Conservation (phyloP, 148 eudicot genomes). For the Rhododendron henanense region DNA sequence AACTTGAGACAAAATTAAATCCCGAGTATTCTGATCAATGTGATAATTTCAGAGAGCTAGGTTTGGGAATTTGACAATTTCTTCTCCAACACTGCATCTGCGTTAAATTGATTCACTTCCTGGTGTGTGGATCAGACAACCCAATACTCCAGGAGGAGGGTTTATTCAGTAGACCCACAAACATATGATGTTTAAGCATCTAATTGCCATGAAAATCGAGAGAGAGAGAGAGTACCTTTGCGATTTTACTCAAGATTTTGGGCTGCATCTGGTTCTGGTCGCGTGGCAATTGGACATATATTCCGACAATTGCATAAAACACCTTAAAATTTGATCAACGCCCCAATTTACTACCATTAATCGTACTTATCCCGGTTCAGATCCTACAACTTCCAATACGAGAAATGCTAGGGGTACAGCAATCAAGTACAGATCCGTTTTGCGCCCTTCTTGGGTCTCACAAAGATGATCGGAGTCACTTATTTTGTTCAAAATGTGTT, state of each 20-base stretch:
- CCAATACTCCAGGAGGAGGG: background rate
- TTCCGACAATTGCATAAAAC: background rate
- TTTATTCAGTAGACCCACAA: background rate
- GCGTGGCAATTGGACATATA: background rate
- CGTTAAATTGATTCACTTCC: background rate
- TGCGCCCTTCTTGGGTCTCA: too few relatives aligned
- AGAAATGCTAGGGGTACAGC: too few relatives aligned
- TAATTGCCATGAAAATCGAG: background rate
- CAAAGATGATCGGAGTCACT: too few relatives aligned
- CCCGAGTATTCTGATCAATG: background rate
- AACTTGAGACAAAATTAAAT: background rate
- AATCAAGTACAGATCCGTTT: too few relatives aligned
- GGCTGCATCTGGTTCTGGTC: background rate
- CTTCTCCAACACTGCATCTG: background rate
- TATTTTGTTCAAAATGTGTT: too few relatives aligned
- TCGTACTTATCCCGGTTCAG: background rate
- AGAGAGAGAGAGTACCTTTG: background rate
- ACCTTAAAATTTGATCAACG: background rate
- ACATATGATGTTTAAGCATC: background rate
- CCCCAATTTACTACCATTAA: background rate
- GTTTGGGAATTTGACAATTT: background rate
- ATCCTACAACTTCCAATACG: background rate
- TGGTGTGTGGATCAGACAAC: background rate
- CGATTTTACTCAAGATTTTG: background rate
- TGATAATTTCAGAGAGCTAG: slow-evolving; percentile 1